Evolutionary conservation across 2,329 filamentous ascomycete genomes (phyloP).

Genomic region (Pyrenochaeta sp.): DNA sequence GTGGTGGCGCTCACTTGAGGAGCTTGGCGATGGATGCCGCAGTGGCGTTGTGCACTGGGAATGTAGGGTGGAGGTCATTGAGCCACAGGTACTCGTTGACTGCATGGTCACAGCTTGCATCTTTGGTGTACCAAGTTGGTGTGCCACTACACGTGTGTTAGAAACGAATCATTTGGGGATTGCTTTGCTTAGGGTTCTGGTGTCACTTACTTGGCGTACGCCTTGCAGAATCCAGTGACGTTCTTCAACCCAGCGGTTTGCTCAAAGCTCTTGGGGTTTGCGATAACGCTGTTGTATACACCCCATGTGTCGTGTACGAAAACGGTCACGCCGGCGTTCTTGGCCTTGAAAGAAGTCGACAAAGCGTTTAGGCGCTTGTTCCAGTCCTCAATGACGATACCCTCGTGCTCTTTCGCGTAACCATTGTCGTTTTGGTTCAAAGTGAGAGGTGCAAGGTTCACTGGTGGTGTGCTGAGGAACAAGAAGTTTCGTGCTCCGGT

Average conservation of each 20-base stretch:
- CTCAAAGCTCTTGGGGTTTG: constrained; percentile 59
- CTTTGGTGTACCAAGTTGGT: constrained; percentile 48
- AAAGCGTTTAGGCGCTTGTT: constrained; percentile 58
- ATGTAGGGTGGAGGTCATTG: constrained; percentile 71
- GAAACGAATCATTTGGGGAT: not conserved
- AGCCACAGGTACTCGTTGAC: constrained; percentile 73
- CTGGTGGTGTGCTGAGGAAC: constrained; percentile 56
- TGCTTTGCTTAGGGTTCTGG: not conserved
- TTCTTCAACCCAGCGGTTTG: constrained; percentile 65
- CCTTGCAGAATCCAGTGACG: constrained; percentile 62
- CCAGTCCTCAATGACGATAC: constrained; percentile 60
- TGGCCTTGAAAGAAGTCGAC: constrained; percentile 50
- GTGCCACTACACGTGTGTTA: constrained; percentile 43
- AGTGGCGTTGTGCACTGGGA: constrained; percentile 67
- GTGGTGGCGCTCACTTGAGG: constrained; percentile 11
- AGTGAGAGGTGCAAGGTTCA: constrained; percentile 63
- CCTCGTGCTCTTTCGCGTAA: constrained; percentile 41
- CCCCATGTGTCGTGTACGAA: constrained; percentile 64
- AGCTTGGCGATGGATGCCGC: constrained; percentile 53
- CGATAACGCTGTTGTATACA: constrained; percentile 62
- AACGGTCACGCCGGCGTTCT: constrained; percentile 50
- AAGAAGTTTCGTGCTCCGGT: constrained; percentile 60
- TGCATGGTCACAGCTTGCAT: constrained; percentile 59
- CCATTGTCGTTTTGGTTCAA: constrained; percentile 47
- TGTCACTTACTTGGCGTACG: constrained; percentile 59